Base-by-base conservation (phyloP, 2,329 filamentous ascomycete genomes). In the Diaporthe ampelina region DNA sequence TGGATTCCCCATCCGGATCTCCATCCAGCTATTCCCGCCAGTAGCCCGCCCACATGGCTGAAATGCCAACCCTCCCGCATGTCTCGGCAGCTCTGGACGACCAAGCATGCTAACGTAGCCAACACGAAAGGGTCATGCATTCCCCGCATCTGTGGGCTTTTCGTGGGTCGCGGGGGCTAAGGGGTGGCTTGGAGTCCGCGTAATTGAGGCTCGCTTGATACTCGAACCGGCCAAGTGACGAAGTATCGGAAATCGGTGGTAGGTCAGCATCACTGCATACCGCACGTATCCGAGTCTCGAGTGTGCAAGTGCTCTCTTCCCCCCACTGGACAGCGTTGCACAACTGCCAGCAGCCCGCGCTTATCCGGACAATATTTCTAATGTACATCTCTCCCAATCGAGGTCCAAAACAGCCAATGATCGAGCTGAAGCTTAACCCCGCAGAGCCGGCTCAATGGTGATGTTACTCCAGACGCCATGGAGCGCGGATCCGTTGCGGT, bases 381-480 rank as follows among this genome's bases (percentile, higher is more conserved):
- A 37, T 52, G 29, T 59, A 45, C 57, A 72, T 40, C 32, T 71
- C 43, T 29, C 24, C 26, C 43, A 71, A 29, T 40, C 57, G 32
- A 50, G 2, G 1, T 40, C 19, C 7, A 4, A 21, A 45, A 21
- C 61, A 45, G 37, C 71, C 65, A 73, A 59, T 70, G n/a, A 63
- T 68, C 29, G 24, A 57, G n/a, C 24, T 58, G 74, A 67, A 65
- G 57, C 43, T 19, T 65, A 43, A 58, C 74, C 74, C 74, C 74
- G 65, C 74, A 75, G 43, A 45, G 43, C 17, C 50, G 40, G 63
- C 54, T 61, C 15, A 58, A 29, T 72, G 70, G 37, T 59, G 52
- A 67, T 56, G 43, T 26, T 71, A 74, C 37, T 40, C 45, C 71
- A 29, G 70, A 43, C 37, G 40, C 45, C 71, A 40, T 73, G 71